These are phyloP conservation scores for Kodamaea sagamina DNA, from an alignment of 805 yeast genomes.

Conservation along the genomic window DNA sequence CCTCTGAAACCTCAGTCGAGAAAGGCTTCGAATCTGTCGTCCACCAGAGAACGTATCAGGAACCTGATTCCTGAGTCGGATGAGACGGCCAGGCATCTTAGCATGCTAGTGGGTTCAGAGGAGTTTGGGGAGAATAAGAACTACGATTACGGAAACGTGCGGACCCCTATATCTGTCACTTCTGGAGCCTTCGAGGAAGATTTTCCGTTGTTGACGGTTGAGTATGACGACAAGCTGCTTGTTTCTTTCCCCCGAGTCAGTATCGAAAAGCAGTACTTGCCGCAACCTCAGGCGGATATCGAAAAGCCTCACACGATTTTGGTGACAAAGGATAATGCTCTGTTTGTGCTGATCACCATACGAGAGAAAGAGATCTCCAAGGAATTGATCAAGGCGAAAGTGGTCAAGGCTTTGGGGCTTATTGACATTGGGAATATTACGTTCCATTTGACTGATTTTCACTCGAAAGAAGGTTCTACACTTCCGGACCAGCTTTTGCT, in stretches of 20 bases:
- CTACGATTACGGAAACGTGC: not conserved
- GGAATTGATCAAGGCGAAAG: constrained; percentile 38
- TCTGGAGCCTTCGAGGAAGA: constrained; percentile 2
- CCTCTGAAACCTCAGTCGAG: not conserved
- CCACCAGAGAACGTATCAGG: not conserved
- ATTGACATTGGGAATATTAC: constrained; percentile 35
- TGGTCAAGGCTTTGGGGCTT: constrained; percentile 41
- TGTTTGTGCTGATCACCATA: constrained; percentile 52
- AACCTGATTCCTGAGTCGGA: constrained; percentile 4
- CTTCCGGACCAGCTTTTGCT: constrained; percentile 52
- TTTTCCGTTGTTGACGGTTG: not conserved
- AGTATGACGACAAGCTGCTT: not conserved
- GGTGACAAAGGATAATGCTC: constrained; percentile 62
- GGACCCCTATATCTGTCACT: not conserved
- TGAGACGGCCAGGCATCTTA: not conserved
- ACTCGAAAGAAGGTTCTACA: constrained; percentile 57
- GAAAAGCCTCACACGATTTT: constrained; percentile 41
- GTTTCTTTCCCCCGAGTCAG: not conserved
- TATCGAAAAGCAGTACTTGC: constrained; percentile 30
- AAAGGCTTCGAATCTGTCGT: constrained; percentile 2
- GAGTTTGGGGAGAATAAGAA: not conserved
- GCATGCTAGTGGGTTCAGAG: constrained; percentile 2
- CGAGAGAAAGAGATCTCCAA: constrained; percentile 18
- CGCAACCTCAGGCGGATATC: constrained; percentile 15
- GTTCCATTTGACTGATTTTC: constrained; percentile 70